Percentiles rank a stretch among this genome's conserved stretches.
Evolutionary conservation across 2,329 filamentous ascomycete species (phyloP).

Genomic region (Leptographium flavum): DNA sequence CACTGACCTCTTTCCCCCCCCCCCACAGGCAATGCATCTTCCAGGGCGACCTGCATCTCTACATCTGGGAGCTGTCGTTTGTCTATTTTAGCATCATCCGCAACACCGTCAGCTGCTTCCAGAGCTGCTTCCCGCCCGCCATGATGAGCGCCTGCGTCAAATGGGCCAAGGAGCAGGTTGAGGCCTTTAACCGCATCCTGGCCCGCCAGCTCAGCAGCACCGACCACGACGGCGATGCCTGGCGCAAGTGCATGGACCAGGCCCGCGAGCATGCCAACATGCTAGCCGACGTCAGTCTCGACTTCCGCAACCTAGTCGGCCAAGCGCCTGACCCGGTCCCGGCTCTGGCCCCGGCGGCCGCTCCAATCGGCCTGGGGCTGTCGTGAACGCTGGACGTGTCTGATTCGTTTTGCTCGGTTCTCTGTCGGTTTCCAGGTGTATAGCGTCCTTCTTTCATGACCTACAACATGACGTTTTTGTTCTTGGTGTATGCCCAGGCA

Average conservation of each 20-base stretch:
- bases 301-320: constrained; percentile 74
- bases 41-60: constrained; percentile 80
- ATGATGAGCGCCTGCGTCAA: constrained; percentile 93
- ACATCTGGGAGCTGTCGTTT: constrained; percentile 90
- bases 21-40: constrained; percentile 72
- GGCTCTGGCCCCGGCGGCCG: constrained; percentile 10
- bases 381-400: too few species aligned
- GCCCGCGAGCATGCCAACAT: constrained; percentile 69
- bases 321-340: constrained; percentile 26
- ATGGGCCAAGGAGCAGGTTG: constrained; percentile 94
- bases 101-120: constrained; percentile 84
- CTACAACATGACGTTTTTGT: too few species aligned
- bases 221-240: constrained; percentile 59
- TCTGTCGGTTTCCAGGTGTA: background rate
- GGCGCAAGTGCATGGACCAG: constrained; percentile 69
- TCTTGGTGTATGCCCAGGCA: background rate
- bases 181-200: constrained; percentile 76
- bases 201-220: constrained; percentile 77
- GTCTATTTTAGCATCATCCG: constrained; percentile 91
- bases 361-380: constrained; percentile 28
- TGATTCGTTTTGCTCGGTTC: background rate
- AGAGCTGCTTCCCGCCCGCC: constrained; percentile 67
- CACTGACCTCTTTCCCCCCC: constrained; percentile 2
- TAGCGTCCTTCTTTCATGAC: background rate
- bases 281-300: constrained; percentile 72